Percentiles rank a stretch among this genome's conserved stretches.
phyloP scores from a whole-genome alignment of 2,329 filamentous ascomycete genomes.

The Coniochaeta sp. region DNA sequence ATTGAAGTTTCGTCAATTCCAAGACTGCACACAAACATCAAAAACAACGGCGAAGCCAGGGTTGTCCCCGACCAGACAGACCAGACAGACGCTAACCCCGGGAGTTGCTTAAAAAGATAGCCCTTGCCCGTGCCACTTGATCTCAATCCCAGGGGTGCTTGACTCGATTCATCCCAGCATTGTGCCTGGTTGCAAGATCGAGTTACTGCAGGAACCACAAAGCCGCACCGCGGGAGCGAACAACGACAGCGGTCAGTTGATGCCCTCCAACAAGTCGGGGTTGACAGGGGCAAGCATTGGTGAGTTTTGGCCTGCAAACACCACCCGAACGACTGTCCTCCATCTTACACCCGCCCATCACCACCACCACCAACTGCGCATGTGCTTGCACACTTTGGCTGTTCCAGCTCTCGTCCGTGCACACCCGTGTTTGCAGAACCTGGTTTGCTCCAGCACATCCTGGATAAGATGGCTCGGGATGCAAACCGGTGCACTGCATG shows the following conservation, averaged over 20 bases:
- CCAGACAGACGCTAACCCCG: neutral
- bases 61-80: neutral
- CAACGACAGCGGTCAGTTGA: neutral
- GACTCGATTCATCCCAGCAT: neutral
- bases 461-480: conserved; percentile 9
- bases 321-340: neutral
- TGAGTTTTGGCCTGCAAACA: conserved; percentile 3
- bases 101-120: conserved; percentile 1
- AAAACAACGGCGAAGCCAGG: neutral
- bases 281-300: conserved; percentile 3
- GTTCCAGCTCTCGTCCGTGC: neutral
- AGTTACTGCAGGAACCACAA: conserved; percentile 1
- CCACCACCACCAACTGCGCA: neutral
- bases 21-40: neutral
- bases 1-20: neutral
- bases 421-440: conserved; percentile 8
- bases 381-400: neutral
- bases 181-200: neutral
- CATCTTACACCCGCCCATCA: neutral
- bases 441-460: conserved; percentile 10
- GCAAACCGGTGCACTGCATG: conserved; percentile 6
- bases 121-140: neutral
- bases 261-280: neutral
- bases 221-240: neutral
- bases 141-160: neutral